Percentiles rank a stretch among this genome's conserved stretches.
These are phyloP conservation scores for Hemileia vastatrix DNA, from an alignment of 1,284 basidiomycete genomes.

Conservation along the genomic window DNA sequence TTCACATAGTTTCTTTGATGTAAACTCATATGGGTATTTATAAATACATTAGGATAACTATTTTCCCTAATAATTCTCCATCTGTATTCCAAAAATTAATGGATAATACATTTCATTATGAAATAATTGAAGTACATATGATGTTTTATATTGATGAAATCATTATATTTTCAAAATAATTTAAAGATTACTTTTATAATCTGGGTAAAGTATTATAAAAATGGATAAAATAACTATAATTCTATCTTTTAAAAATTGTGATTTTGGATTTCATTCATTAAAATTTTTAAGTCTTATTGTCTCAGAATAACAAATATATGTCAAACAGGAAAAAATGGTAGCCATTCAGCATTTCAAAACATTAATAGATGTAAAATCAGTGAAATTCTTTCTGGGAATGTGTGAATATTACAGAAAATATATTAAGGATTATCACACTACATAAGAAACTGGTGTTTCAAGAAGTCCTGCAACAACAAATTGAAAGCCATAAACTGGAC, in stretches of 20 bases:
- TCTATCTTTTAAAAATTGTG: not conserved
- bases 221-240: not conserved
- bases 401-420: too few species aligned
- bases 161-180: not conserved
- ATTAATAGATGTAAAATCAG: too few species aligned
- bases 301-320: not conserved
- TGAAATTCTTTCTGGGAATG: too few species aligned
- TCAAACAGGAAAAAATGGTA: not conserved
- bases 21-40: not conserved
- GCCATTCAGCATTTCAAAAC: not conserved
- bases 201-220: too few species aligned
- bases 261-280: not conserved
- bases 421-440: too few species aligned
- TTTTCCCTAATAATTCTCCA: not conserved
- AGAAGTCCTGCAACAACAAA: too few species aligned
- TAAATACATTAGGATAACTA: not conserved
- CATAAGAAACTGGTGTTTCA: too few species aligned
- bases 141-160: too few species aligned
- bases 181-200: too few species aligned
- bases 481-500: too few species aligned
- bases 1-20: not conserved
- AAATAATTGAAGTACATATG: not conserved
- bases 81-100: not conserved
- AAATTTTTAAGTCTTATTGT: not conserved
- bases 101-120: not conserved